These are phyloP conservation scores for Oxytropis ochrocephala DNA, from an alignment of 306 rosid genomes.

Conservation along the genomic window DNA sequence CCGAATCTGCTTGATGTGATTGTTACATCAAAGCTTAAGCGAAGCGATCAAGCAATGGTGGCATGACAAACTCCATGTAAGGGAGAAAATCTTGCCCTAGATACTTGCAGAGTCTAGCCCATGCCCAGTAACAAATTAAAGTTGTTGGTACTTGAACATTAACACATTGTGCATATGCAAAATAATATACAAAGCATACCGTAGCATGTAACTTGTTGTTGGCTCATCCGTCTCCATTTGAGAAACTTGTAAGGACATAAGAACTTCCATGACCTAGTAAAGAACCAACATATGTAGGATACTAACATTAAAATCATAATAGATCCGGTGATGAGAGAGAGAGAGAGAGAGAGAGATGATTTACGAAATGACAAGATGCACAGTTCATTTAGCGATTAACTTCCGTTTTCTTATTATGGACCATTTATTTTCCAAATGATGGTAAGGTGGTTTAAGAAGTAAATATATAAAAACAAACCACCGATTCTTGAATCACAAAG, in stretches of 20 bases:
- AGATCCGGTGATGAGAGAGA: neutral
- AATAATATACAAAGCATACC: conserved; percentile 32
- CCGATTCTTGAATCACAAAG: neutral
- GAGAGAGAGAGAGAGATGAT: neutral
- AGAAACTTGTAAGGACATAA: conserved; percentile 96
- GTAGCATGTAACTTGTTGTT: conserved; percentile 96
- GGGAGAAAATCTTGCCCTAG: conserved; percentile 99
- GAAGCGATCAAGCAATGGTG: conserved; percentile 96
- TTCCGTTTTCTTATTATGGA: neutral
- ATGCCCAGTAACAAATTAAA: conserved; percentile 54
- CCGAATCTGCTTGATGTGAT: conserved; percentile 94
- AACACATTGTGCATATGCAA: neutral
- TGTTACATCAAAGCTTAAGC: conserved; percentile 95
- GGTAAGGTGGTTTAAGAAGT: neutral
- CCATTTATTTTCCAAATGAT: neutral
- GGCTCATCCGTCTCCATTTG: conserved; percentile 96
- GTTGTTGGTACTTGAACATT: conserved; percentile 7
- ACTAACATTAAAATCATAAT: neutral
- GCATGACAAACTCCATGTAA: conserved; percentile 96
- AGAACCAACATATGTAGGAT: conserved; percentile 5
- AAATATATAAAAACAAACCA: neutral
- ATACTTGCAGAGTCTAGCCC: conserved; percentile 99
- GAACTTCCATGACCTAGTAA: conserved; percentile 89
- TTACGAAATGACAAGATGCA: neutral
- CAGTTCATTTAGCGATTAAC: neutral